These are phyloP conservation scores for Karstenula rhodostoma DNA, from an alignment of 2,329 filamentous ascomycete species.

Conservation along the genomic window DNA sequence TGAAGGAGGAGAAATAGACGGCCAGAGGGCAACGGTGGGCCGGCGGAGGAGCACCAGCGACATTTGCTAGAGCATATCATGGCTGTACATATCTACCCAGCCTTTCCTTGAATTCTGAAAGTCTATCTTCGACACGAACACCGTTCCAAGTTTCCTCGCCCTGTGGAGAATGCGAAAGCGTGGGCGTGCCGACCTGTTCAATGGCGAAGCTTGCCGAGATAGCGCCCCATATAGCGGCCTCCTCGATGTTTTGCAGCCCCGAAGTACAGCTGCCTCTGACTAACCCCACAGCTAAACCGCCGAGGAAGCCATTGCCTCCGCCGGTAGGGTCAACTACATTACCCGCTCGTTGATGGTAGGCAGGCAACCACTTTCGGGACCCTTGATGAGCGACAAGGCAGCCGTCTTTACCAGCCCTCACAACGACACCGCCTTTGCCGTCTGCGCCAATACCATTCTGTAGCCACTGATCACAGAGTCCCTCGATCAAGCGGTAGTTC, in stretches of 20 bases:
- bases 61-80: conserved; percentile 34
- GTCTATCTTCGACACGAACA: conserved; percentile 51
- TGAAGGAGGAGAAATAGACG: conserved; percentile 42
- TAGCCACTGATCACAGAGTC: conserved; percentile 50
- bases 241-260: conserved; percentile 60
- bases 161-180: conserved; percentile 49
- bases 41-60: conserved; percentile 23
- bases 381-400: conserved; percentile 62
- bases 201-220: conserved; percentile 92
- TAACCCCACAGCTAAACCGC: conserved; percentile 65
- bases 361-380: conserved; percentile 73
- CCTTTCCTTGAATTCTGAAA: conserved; percentile 52
- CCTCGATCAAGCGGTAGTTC: conserved; percentile 50
- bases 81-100: conserved; percentile 51
- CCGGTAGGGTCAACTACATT: conserved; percentile 91
- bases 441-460: conserved; percentile 45
- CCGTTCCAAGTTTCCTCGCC: conserved; percentile 62
- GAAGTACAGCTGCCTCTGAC: conserved; percentile 60
- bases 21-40: conserved; percentile 12
- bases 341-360: conserved; percentile 67
- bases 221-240: conserved; percentile 79
- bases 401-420: conserved; percentile 75
- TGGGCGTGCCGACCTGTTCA: conserved; percentile 88
- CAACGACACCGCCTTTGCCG: conserved; percentile 66
- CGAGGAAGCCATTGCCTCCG: conserved; percentile 89